A percentile compares a stretch with the other conserved stretches of the same genome.
phyloP scores from a whole-genome alignment of 345 rosid species.

The Cardiospermum halicacabum region DNA sequence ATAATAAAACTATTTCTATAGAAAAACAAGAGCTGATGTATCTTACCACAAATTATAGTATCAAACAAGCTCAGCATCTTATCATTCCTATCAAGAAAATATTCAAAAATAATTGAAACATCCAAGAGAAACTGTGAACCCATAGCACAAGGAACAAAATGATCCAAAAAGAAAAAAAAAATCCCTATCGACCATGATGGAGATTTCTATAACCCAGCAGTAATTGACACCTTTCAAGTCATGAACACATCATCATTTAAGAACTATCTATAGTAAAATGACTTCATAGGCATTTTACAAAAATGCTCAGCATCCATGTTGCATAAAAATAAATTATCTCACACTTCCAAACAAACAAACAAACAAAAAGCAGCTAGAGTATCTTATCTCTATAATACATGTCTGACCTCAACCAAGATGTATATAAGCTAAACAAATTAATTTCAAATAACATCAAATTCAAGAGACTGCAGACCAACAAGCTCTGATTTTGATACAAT shows the following conservation, averaged over 20 bases:
- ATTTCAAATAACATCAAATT: no score
- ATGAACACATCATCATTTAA: constrained; percentile 5
- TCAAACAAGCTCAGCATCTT: constrained; percentile 4
- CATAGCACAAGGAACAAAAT: neutral
- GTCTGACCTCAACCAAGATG: no score
- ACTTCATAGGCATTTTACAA: no score
- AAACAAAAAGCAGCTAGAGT: no score
- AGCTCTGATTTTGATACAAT: no score
- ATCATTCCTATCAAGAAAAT: neutral
- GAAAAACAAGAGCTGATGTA: neutral
- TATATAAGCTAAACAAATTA: no score
- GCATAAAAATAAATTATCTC: no score
- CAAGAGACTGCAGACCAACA: no score
- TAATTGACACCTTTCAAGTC: neutral
- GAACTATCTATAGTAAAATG: constrained; percentile 13
- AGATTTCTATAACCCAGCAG: neutral
- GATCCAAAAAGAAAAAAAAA: neutral
- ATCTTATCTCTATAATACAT: no score
- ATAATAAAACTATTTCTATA: neutral
- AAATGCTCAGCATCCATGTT: no score
- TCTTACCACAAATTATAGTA: neutral
- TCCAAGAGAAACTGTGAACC: constrained; percentile 4
- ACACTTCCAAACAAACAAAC: no score
- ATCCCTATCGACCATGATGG: neutral
- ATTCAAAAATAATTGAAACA: neutral